phyloP scores from a whole-genome alignment of 352 stramenopile species.

The Phytophthora hybrid region DNA sequence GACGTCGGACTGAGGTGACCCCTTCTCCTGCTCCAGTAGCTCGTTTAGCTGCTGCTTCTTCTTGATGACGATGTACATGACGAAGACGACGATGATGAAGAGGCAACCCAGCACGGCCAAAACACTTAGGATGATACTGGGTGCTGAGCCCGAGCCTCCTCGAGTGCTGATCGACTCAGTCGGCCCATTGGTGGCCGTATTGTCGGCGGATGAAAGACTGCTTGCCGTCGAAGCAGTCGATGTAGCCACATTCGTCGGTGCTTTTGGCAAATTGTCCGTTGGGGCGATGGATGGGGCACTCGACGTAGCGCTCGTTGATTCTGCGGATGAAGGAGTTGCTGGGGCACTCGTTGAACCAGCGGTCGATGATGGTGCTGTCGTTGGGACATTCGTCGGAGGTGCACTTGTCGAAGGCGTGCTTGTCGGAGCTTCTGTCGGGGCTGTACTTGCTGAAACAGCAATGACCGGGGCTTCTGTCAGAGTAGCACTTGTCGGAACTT shows the following conservation, averaged over 20 bases:
- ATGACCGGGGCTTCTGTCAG: neutral
- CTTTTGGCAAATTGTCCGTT: neutral
- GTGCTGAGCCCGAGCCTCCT: neutral
- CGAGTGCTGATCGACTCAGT: neutral
- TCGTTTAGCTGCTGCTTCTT: slow-evolving; percentile 32
- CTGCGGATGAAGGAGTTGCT: neutral
- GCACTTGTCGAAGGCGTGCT: neutral
- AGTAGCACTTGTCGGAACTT: neutral
- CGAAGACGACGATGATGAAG: slow-evolving; percentile 18
- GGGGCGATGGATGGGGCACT: neutral
- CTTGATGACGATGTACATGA: slow-evolving; percentile 29
- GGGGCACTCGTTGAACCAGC: neutral
- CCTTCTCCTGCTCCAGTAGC: slow-evolving; percentile 31
- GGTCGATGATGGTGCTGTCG: neutral
- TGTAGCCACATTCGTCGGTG: too few relatives aligned
- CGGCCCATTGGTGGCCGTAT: neutral
- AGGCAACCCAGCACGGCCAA: slow-evolving; percentile 24
- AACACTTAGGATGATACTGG: slow-evolving; percentile 25
- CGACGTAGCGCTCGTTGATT: neutral
- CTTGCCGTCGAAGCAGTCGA: neutral
- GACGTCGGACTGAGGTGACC: neutral
- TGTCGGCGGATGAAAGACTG: neutral
- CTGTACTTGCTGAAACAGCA: neutral
- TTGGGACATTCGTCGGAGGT: neutral
- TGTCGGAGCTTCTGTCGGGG: neutral